Conservation (phyloP, 148 eudicot genomes). For the Rhododendron ovatum region DNA sequence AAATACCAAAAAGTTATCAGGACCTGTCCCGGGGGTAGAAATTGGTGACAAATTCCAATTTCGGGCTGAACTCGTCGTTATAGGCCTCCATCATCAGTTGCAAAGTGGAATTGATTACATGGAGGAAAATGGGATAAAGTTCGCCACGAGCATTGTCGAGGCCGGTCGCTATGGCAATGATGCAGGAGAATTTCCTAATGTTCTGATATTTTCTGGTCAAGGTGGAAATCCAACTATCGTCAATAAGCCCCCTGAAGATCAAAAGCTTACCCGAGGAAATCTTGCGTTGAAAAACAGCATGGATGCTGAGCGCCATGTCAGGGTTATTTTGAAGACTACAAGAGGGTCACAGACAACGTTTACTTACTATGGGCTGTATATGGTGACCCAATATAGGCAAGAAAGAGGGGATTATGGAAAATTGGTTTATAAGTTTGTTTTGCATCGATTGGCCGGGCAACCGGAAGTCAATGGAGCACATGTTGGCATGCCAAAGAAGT, state of each 20-base stretch:
- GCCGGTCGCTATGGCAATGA: constrained; percentile 37
- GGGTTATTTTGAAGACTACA: constrained; percentile 34
- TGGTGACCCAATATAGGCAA: constrained; percentile 22
- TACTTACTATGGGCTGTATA: constrained; percentile 68
- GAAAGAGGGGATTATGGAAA: constrained; percentile 25
- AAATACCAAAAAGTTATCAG: constrained; percentile 15
- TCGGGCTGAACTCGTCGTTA: constrained; percentile 35
- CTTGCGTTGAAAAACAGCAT: constrained; percentile 51
- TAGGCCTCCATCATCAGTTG: constrained; percentile 43
- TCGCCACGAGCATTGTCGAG: constrained; percentile 47
- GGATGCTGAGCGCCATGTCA: constrained; percentile 28
- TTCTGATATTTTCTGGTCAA: constrained; percentile 38
- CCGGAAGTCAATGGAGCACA: neutral
- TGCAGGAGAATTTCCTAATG: constrained; percentile 12
- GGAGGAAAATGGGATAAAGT: constrained; percentile 15
- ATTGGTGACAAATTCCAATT: constrained; percentile 41
- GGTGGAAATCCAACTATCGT: constrained; percentile 35
- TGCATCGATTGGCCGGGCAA: constrained; percentile 35
- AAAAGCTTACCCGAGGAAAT: constrained; percentile 44
- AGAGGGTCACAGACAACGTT: constrained; percentile 12
- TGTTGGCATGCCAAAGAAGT: neutral
- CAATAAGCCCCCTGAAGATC: constrained; percentile 31
- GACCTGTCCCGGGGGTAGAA: constrained; percentile 40
- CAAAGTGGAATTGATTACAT: constrained; percentile 40
- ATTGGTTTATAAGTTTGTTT: constrained; percentile 36